Percentiles rank a stretch among this genome's conserved stretches.
These are phyloP conservation scores for Firmiana major DNA, from an alignment of 345 rosid species.

Conservation along the genomic window DNA sequence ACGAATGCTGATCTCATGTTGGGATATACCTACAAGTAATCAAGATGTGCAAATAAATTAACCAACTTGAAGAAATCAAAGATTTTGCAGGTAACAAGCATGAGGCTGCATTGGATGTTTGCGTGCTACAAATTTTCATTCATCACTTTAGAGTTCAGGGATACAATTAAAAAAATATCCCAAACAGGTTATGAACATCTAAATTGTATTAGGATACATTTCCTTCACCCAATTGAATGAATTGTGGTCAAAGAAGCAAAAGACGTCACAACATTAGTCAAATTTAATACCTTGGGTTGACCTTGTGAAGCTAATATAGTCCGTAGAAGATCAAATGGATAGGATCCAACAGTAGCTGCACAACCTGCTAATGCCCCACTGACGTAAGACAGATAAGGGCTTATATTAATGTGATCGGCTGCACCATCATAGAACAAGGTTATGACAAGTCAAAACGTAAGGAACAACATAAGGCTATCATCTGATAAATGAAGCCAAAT, in stretches of 20 bases:
- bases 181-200: not conserved
- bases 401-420: conserved; percentile 83
- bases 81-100: not conserved
- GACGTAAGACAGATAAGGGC: conserved; percentile 73
- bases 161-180: not conserved
- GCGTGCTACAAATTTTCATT: not conserved
- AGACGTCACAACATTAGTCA: not conserved
- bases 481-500: not conserved
- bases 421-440: conserved; percentile 29
- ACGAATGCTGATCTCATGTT: conserved; percentile 87
- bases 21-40: conserved; percentile 67
- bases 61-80: conserved; percentile 7
- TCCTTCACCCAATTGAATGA: not conserved
- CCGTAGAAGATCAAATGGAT: conserved; percentile 93
- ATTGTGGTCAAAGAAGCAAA: not conserved
- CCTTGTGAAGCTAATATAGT: conserved; percentile 96
- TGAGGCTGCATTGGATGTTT: not conserved
- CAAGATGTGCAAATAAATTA: not conserved
- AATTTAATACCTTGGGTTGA: conserved; percentile 75
- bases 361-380: conserved; percentile 96
- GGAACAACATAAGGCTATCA: not conserved
- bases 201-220: not conserved
- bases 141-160: not conserved
- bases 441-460: not conserved
- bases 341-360: conserved; percentile 94